Conservation (phyloP, 2,329 filamentous ascomycete genomes). For the Cordyceps farinosa region DNA sequence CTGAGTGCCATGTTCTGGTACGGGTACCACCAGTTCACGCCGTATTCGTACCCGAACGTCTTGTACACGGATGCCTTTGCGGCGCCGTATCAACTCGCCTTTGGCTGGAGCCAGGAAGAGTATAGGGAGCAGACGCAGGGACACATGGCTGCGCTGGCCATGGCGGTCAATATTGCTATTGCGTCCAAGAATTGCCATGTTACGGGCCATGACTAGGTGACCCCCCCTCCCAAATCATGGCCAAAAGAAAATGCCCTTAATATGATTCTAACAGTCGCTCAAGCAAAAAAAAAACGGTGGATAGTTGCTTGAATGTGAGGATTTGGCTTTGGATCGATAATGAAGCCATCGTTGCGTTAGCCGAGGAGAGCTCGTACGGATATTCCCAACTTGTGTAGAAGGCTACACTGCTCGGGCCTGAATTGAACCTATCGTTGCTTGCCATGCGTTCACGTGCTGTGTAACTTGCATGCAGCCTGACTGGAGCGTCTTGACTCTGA, state of each 20-base stretch:
- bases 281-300: too few species aligned
- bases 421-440: background rate
- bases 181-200: conserved; percentile 18
- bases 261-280: too few species aligned
- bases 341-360: too few species aligned
- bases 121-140: conserved; percentile 13
- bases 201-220: too few species aligned
- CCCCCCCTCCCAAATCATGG: too few species aligned
- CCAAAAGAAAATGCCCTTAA: too few species aligned
- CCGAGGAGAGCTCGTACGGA: too few species aligned
- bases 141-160: conserved; percentile 18
- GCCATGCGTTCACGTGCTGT: background rate
- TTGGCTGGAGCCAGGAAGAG: conserved; percentile 7
- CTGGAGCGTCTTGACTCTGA: background rate
- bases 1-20: conserved; percentile 15
- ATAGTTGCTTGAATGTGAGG: too few species aligned
- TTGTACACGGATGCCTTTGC: conserved; percentile 18
- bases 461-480: background rate
- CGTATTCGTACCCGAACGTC: conserved; percentile 20
- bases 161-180: conserved; percentile 19
- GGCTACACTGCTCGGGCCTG: background rate
- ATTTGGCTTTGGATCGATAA: too few species aligned
- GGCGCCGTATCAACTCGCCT: conserved; percentile 9
- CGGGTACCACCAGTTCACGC: conserved; percentile 17
- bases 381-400: background rate